phyloP scores from a whole-genome alignment of 306 rosid genomes.

The Phaseolus lunatus region DNA sequence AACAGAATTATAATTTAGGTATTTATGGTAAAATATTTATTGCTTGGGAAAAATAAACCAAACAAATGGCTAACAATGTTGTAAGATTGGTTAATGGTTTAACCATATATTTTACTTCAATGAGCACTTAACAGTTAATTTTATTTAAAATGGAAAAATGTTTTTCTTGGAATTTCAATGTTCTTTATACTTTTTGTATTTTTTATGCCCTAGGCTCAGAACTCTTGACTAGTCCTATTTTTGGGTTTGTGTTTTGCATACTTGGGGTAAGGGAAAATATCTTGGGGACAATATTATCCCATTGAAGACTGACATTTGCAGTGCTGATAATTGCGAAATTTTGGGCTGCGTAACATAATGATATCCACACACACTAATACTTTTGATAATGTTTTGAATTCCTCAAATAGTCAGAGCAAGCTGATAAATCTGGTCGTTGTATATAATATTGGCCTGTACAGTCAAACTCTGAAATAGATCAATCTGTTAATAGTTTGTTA shows the following conservation, averaged over 20 bases:
- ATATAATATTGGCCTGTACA: not conserved
- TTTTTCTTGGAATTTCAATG: not conserved
- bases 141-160: not conserved
- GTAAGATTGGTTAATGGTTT: not conserved
- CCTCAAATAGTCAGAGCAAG: not conserved
- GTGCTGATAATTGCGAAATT: not conserved
- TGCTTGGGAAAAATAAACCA: not conserved
- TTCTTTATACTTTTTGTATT: not conserved
- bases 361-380: not conserved
- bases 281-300: not conserved
- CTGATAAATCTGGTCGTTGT: slow-evolving; percentile 27
- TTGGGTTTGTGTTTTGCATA: not conserved
- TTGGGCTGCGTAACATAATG: not conserved
- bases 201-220: not conserved
- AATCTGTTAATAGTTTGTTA: not conserved
- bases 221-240: not conserved
- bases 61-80: not conserved
- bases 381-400: not conserved
- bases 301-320: not conserved
- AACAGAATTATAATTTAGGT: slow-evolving; percentile 4
- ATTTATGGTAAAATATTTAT: not conserved
- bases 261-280: not conserved
- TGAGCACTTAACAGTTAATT: not conserved
- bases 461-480: not conserved
- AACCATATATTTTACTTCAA: not conserved